phyloP scores from a whole-genome alignment of 257 asterid species.

The Solanum paucissectum region DNA sequence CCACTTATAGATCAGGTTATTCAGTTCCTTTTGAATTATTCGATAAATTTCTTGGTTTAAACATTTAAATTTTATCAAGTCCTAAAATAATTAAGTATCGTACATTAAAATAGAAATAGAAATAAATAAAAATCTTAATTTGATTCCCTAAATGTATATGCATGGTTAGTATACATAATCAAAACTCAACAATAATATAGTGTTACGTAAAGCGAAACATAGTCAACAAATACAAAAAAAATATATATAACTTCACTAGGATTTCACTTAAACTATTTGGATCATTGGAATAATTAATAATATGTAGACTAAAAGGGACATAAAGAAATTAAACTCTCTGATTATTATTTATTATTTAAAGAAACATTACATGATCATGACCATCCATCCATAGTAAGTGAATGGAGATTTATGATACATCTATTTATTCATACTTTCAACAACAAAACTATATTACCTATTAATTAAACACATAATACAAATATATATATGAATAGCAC shows the following conservation, averaged over 20 bases:
- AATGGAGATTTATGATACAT: neutral
- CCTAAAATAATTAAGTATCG: neutral
- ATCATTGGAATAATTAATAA: neutral
- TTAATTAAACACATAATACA: neutral
- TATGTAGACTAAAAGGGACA: neutral
- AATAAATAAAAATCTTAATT: no score
- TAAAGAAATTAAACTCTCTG: neutral
- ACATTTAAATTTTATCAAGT: neutral
- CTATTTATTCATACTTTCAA: neutral
- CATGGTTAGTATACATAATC: no score
- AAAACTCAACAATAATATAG: neutral
- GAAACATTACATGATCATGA: neutral
- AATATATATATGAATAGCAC: neutral
- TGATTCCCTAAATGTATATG: no score
- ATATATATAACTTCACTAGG: neutral
- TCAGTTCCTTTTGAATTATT: neutral
- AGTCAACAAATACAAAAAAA: neutral
- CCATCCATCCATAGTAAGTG: neutral
- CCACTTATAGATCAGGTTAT: neutral
- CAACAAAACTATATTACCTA: neutral
- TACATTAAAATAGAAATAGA: neutral
- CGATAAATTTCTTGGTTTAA: neutral
- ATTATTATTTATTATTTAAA: neutral
- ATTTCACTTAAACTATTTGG: neutral
- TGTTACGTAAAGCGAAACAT: neutral